Evolutionary conservation across 257 asterid genomes (phyloP).

Genomic region (Rehmannia glutinosa): DNA sequence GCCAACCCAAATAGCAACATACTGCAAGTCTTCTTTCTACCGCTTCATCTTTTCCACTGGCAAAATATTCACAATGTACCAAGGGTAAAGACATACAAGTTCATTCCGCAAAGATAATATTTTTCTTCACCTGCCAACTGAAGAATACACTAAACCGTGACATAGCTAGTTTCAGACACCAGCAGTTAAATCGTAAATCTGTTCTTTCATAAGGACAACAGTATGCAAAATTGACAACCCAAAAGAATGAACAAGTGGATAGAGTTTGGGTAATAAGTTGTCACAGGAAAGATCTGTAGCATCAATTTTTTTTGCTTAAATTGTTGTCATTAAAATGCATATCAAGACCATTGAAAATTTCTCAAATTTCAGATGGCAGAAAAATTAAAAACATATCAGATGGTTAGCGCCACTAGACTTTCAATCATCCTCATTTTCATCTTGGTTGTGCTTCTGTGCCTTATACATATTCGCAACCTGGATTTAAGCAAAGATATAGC

Average conservation of each 20-base stretch:
- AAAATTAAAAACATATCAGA: too few species aligned
- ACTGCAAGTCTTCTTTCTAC: neutral
- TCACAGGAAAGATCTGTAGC: too few species aligned
- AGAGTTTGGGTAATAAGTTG: too few species aligned
- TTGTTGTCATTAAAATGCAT: too few species aligned
- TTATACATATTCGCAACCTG: slow-evolving; percentile 82
- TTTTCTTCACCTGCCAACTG: neutral
- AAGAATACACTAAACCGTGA: neutral
- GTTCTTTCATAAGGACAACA: neutral
- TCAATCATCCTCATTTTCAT: slow-evolving; percentile 58
- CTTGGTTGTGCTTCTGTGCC: slow-evolving; percentile 59
- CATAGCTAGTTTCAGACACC: too few species aligned
- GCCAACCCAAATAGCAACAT: neutral
- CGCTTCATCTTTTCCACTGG: neutral
- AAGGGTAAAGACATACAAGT: neutral
- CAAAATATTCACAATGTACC: neutral
- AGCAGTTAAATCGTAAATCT: neutral
- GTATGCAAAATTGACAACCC: neutral
- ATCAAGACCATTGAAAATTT: too few species aligned
- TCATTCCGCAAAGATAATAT: neutral
- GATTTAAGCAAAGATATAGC: slow-evolving; percentile 16
- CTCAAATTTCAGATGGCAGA: too few species aligned
- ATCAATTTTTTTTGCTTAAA: too few species aligned
- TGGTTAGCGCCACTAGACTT: too few species aligned
- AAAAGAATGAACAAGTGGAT: too few species aligned